A percentile compares a stretch with the other conserved stretches of the same genome.
phyloP scores from a whole-genome alignment of 495 filamentous ascomycete genomes.

The Aspergillus cristatus region DNA sequence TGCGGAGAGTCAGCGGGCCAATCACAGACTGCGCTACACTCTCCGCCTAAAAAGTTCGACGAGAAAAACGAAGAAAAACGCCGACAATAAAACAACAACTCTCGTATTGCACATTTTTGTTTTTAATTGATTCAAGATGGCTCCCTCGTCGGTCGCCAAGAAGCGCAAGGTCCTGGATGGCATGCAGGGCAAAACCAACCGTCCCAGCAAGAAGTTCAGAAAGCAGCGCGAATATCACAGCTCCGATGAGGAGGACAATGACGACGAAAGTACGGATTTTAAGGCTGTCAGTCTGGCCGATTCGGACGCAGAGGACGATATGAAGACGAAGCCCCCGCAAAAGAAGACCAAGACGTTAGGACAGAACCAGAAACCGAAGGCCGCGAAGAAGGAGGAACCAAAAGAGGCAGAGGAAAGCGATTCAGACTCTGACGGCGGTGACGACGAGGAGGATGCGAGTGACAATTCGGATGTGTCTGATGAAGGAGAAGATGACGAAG shows the following conservation, averaged over 20 bases:
- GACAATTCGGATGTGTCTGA: conserved; percentile 25
- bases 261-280: conserved; percentile 39
- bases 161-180: conserved; percentile 54
- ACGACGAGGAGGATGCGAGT: conserved; percentile 25
- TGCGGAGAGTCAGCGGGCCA: conserved; percentile 9
- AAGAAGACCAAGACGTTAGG: conserved; percentile 12
- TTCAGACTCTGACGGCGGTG: conserved; percentile 22
- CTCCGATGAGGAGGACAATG: conserved; percentile 46
- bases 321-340: conserved; percentile 8
- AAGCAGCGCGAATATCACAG: conserved; percentile 65
- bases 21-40: conserved; percentile 24
- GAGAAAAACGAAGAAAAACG: neutral
- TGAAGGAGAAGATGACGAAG: conserved; percentile 12
- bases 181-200: conserved; percentile 42
- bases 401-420: conserved; percentile 24
- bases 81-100: too few relatives aligned
- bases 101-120: too few relatives aligned
- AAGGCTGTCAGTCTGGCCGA: conserved; percentile 57
- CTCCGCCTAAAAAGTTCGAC: conserved; percentile 26
- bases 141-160: conserved; percentile 32
- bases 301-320: conserved; percentile 51
- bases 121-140: too few relatives aligned
- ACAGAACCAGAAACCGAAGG: conserved; percentile 4
- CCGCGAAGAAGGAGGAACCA: conserved; percentile 9
- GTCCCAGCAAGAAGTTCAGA: conserved; percentile 61